Percentiles rank a stretch among this genome's conserved stretches.
phyloP scores from a whole-genome alignment of 257 asterid species.

The Henckelia pumila region DNA sequence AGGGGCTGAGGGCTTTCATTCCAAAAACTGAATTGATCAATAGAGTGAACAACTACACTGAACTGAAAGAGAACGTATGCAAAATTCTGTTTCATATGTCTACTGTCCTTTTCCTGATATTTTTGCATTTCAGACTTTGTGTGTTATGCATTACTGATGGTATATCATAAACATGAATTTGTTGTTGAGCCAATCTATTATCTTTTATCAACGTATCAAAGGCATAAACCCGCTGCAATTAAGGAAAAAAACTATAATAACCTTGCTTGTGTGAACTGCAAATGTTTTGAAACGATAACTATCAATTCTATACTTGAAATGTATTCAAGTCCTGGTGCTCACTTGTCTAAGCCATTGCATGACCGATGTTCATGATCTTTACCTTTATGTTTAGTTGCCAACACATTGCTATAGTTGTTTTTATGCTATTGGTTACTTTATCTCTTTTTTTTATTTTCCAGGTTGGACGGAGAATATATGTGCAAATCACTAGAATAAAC shows the following conservation, averaged over 20 bases:
- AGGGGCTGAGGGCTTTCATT: slow-evolving; percentile 95
- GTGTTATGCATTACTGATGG: slow-evolving; percentile 9
- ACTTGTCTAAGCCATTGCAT: background rate
- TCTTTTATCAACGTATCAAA: background rate
- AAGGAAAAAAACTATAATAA: background rate
- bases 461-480: slow-evolving; percentile 81
- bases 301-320: too few relatives aligned
- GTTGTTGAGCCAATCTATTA: background rate
- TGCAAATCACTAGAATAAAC: slow-evolving; percentile 73
- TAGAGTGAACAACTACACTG: slow-evolving; percentile 68
- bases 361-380: background rate
- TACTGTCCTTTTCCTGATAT: slow-evolving; percentile 12
- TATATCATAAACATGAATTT: slow-evolving; percentile 13
- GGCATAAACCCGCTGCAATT: background rate
- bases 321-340: background rate
- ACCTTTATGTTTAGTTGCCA: slow-evolving; percentile 7
- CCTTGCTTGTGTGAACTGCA: background rate
- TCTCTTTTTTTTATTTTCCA: slow-evolving; percentile 31
- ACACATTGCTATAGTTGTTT: background rate
- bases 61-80: slow-evolving; percentile 77
- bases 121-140: slow-evolving; percentile 4
- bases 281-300: background rate
- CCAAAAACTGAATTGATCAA: slow-evolving; percentile 91
- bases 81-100: slow-evolving; percentile 18
- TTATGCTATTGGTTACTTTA: background rate